A percentile compares a stretch with the other conserved stretches of the same genome.
Conservation (phyloP, 169 alveolate genomes). For the Eimeria falciformis region DNA sequence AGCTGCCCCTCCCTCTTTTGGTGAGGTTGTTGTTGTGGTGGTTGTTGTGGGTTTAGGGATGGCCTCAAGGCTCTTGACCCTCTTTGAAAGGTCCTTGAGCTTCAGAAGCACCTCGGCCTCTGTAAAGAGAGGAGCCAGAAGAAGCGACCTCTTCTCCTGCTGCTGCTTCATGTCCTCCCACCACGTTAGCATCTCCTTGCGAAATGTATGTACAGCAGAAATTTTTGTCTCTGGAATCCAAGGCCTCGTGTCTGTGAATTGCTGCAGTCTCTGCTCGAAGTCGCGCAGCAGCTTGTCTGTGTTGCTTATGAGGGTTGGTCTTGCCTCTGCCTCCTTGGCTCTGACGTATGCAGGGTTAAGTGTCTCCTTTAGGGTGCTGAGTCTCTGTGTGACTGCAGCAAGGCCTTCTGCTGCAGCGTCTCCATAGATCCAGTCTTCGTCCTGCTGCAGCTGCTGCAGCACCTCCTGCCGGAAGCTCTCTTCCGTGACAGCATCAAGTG, state of each 20-base stretch:
- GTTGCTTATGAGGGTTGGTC: conserved; percentile 24
- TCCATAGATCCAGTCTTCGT: conserved; percentile 76
- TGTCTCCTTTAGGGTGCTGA: conserved; percentile 17
- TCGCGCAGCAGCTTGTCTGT: conserved; percentile 33
- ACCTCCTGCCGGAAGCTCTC: conserved; percentile 13
- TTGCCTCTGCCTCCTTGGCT: conserved; percentile 42
- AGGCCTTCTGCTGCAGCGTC: conserved; percentile 67
- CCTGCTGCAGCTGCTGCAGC: conserved; percentile 24
- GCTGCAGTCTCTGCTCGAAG: conserved; percentile 21
- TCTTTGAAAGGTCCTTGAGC: conserved; percentile 15
- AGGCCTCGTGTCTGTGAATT: background rate
- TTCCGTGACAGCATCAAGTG: background rate
- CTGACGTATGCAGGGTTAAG: conserved; percentile 55
- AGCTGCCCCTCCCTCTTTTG: background rate
- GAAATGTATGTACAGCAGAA: background rate
- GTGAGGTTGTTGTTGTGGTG: background rate
- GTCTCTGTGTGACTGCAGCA: conserved; percentile 47
- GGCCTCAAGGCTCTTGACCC: conserved; percentile 40
- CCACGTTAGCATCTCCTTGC: conserved; percentile 60
- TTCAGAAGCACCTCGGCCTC: conserved; percentile 63
- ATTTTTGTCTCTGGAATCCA: conserved; percentile 43
- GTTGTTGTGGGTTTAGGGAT: conserved; percentile 50
- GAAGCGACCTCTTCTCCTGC: conserved; percentile 9
- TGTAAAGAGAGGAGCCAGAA: conserved; percentile 63
- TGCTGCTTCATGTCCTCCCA: conserved; percentile 60